Base-by-base conservation (phyloP, 2,329 filamentous ascomycete species). In the Scytalidium lignicola region DNA sequence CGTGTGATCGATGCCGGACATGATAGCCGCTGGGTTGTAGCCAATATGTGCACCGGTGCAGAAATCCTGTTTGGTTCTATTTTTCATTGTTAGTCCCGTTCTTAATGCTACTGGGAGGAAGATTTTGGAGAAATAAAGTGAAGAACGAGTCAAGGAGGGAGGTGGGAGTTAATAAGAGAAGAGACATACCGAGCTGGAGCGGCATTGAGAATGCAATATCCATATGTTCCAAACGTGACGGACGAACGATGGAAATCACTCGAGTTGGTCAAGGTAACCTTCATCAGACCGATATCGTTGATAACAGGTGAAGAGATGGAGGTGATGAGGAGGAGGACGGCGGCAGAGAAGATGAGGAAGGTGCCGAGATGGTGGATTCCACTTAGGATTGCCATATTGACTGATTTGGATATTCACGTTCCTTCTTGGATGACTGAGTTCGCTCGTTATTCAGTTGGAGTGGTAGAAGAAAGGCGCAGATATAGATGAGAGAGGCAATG, bases 221-320 rank as follows among this genome's bases (percentile, higher is more conserved):
- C 82, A 65, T 83, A 84, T 0, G 78, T 79, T 41, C 82, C 82
- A 63, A 80, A 82, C 2, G 68, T 71, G 28, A 82, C 64, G 10
- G 55, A 51, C 2, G 64, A 66, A 37, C 71, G 59, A 21, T 66
- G 61, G 3, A 62, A 51, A 19, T 57, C 51, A 9, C 62, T 65
- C 21, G 61, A 56, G 54, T 70, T 68, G 41, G 63, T 64, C 18
- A 82, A 66, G 5, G 29, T 65, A 51, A 85, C 72, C 50, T 71
- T 74, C 49, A 85, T 62, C 32, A 85, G 66, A 41, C 72, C 67
- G 41, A 83, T 70, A 55, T 74, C 57, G 57, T 79, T 70, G 56
- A 82, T 72, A 41, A 84, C 76, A 8, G 82, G 82, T 0, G 80
- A 68, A 2, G 80, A 77, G 53, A 85, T 78, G 53, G 72, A 74